Conservation (phyloP, 345 rosid genomes). For the Citrus inodora region DNA sequence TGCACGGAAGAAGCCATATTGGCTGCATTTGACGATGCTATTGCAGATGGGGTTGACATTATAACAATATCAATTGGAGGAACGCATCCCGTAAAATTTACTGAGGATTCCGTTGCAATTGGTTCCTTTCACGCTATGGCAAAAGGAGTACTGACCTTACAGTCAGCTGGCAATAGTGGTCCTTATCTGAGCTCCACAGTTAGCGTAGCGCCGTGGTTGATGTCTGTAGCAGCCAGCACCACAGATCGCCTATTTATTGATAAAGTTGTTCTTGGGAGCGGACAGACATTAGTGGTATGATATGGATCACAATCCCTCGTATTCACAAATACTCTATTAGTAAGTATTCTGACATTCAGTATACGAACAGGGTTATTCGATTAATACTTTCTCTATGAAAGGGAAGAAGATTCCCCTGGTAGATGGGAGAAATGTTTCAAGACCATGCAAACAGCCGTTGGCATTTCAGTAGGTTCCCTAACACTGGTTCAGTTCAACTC, state of each 20-base stretch:
- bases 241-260: slow-evolving; percentile 33
- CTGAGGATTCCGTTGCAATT: slow-evolving; percentile 22
- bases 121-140: slow-evolving; percentile 49
- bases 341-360: not conserved
- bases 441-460: too few species aligned
- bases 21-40: slow-evolving; percentile 59
- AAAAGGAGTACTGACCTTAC: slow-evolving; percentile 43
- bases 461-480: too few species aligned
- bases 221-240: slow-evolving; percentile 46
- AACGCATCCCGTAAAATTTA: rapidly evolving
- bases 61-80: slow-evolving; percentile 24
- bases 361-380: slow-evolving; percentile 31
- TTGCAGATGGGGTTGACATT: slow-evolving; percentile 57
- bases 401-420: slow-evolving; percentile 27
- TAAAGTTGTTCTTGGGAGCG: slow-evolving; percentile 37
- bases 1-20: slow-evolving; percentile 4
- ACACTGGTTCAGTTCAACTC: too few species aligned
- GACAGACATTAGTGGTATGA: slow-evolving; percentile 33
- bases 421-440: slow-evolving; percentile 3
- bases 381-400: slow-evolving; percentile 26
- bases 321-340: not conserved
- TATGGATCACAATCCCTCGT: slow-evolving; percentile 8
- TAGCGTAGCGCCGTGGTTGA: slow-evolving; percentile 42
- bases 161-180: slow-evolving; percentile 39
- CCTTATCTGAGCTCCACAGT: rapidly evolving